Evolutionary conservation across 2,329 filamentous ascomycete genomes (phyloP).

Genomic region (Fusarium heterosporum): DNA sequence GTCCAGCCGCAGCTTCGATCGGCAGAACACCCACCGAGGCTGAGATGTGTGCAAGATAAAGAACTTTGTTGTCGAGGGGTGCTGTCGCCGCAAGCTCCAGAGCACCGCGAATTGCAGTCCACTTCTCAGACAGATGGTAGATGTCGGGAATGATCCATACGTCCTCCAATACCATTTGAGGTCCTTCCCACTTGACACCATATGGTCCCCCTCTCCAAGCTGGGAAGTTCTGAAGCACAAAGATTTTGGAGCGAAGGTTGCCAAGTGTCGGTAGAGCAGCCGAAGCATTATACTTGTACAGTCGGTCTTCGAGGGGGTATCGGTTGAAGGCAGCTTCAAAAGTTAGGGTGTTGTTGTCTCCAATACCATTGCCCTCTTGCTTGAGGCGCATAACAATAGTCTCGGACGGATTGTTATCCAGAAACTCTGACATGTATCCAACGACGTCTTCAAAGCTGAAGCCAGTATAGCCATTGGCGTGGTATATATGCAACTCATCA

Average conservation of each 20-base stretch:
- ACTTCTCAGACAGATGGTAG: constrained; percentile 60
- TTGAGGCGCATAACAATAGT: constrained; percentile 64
- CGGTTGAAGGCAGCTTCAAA: constrained; percentile 61
- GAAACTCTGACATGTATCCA: constrained; percentile 58
- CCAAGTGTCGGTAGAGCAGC: constrained; percentile 58
- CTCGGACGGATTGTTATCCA: constrained; percentile 59
- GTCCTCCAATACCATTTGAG: constrained; percentile 61
- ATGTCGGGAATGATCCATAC: constrained; percentile 59
- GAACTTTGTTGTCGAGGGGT: constrained; percentile 50
- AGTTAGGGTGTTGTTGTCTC: constrained; percentile 50
- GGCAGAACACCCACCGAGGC: constrained; percentile 62
- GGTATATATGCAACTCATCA: constrained; percentile 60
- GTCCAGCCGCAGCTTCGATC: constrained; percentile 62
- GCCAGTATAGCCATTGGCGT: constrained; percentile 59
- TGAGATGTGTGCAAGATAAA: constrained; percentile 62
- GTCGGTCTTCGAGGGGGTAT: constrained; percentile 54
- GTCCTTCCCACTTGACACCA: constrained; percentile 59
- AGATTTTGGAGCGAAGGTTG: constrained; percentile 58
- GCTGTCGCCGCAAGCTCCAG: constrained; percentile 54
- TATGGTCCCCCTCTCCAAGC: constrained; percentile 49
- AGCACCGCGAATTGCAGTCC: constrained; percentile 57
- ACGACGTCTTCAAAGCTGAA: constrained; percentile 59
- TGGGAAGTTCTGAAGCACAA: constrained; percentile 62
- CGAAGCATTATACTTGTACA: constrained; percentile 51
- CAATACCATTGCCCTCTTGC: constrained; percentile 57